phyloP scores from a whole-genome alignment of 495 filamentous ascomycete species.

The Aspergillus nanangensis region DNA sequence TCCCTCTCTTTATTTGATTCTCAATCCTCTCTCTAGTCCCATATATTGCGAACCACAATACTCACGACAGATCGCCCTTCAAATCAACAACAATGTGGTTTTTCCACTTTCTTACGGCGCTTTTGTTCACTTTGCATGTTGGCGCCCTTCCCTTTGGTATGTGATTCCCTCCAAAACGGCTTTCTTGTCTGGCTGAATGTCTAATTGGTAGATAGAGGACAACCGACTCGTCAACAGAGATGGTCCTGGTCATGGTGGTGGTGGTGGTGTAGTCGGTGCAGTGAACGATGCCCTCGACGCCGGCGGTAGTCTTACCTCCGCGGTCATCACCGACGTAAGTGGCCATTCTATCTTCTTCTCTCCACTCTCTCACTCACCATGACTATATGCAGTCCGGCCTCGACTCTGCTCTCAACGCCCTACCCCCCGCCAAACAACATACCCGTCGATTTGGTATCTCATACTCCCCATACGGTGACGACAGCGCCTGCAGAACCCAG shows the following conservation, averaged over 20 bases:
- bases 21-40: background rate
- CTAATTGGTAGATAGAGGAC: background rate
- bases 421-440: constrained; percentile 4
- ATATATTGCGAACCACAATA: too few species aligned
- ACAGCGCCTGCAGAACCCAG: constrained; percentile 62
- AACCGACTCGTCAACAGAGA: background rate
- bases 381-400: background rate
- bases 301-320: background rate
- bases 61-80: too few species aligned
- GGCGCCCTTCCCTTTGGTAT: constrained; percentile 13
- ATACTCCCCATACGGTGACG: constrained; percentile 69
- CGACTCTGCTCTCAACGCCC: background rate
- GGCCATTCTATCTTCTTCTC: too few species aligned
- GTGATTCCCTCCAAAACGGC: background rate
- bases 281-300: background rate
- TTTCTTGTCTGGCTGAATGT: too few species aligned
- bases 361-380: too few species aligned
- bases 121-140: constrained; percentile 8
- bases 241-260: too few species aligned
- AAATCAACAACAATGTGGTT: constrained; percentile 14
- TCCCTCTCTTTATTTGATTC: background rate
- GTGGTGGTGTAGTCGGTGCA: background rate
- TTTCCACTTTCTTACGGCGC: constrained; percentile 2
- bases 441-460: constrained; percentile 50
- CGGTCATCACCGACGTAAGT: background rate